These are phyloP conservation scores for Zygosaccharomyces pseudobailii DNA, from an alignment of 1,139 yeast species.

Conservation along the genomic window DNA sequence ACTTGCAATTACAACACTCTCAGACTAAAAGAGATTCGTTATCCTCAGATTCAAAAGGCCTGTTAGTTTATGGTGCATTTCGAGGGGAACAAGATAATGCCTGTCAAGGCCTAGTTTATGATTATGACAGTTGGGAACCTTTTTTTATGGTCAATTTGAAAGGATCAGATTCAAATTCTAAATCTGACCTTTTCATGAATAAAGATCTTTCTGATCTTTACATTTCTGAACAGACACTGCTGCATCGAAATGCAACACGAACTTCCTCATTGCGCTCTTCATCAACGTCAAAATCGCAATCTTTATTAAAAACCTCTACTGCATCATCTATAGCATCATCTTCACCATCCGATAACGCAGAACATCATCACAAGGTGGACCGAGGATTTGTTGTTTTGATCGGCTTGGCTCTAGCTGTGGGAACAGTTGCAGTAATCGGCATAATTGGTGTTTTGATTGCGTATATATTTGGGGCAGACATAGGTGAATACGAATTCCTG, in stretches of 20 bases:
- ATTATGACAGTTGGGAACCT: conserved; percentile 73
- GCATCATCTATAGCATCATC: conserved; percentile 19
- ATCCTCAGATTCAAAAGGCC: conserved; percentile 35
- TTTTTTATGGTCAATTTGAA: conserved; percentile 41
- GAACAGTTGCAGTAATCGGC: conserved; percentile 67
- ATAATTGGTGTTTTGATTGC: conserved; percentile 52
- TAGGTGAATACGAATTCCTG: conserved; percentile 23
- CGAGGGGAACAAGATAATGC: conserved; percentile 50
- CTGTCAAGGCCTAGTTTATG: conserved; percentile 63
- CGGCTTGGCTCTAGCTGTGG: conserved; percentile 82
- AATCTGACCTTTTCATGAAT: conserved; percentile 30
- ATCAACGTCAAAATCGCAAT: neutral
- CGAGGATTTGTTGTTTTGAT: conserved; percentile 83
- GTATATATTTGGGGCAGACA: conserved; percentile 39
- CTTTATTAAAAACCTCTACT: neutral
- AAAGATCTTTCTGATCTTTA: conserved; percentile 35
- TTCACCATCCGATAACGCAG: conserved; percentile 23
- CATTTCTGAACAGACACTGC: conserved; percentile 29
- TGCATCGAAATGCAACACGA: conserved; percentile 14
- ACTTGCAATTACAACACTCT: conserved; percentile 4
- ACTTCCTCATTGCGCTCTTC: neutral
- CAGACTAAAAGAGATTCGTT: conserved; percentile 11
- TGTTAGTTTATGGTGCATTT: conserved; percentile 63
- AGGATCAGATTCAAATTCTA: conserved; percentile 8
- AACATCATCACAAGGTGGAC: conserved; percentile 28